These are phyloP conservation scores for Malassezia arunalokei DNA, from an alignment of 1,284 basidiomycete genomes.

Conservation along the genomic window DNA sequence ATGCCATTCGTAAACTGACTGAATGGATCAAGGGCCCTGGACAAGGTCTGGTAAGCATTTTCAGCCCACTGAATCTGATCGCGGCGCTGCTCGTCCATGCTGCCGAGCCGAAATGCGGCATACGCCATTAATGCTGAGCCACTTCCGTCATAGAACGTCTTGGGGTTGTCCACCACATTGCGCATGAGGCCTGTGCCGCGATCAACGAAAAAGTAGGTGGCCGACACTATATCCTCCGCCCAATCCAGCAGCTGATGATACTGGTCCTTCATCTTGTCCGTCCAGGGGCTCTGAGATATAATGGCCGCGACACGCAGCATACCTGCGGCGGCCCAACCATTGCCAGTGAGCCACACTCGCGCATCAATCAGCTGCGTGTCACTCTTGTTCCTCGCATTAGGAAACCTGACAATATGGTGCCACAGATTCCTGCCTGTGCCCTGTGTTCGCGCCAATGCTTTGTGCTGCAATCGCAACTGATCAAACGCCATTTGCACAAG, in stretches of 20 bases:
- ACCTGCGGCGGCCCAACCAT: conserved; percentile 72
- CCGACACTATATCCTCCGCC: conserved; percentile 62
- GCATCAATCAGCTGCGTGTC: conserved; percentile 32
- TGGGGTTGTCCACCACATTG: conserved; percentile 34
- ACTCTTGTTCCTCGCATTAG: conserved; percentile 14
- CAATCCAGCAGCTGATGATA: conserved; percentile 57
- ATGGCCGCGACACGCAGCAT: conserved; percentile 70
- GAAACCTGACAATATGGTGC: conserved; percentile 26
- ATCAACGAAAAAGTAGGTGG: conserved; percentile 55
- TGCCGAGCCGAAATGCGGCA: conserved; percentile 31
- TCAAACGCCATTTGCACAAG: conserved; percentile 61
- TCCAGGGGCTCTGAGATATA: conserved; percentile 55
- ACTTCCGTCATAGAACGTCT: conserved; percentile 27
- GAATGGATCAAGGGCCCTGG: conserved; percentile 19
- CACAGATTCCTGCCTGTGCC: conserved; percentile 48
- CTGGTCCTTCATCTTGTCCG: conserved; percentile 51
- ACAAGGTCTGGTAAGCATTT: conserved; percentile 25
- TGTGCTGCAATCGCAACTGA: conserved; percentile 67
- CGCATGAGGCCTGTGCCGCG: conserved; percentile 25
- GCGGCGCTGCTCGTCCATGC: conserved; percentile 20
- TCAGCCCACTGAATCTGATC: conserved; percentile 23
- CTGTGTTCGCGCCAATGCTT: conserved; percentile 51
- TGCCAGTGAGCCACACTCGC: conserved; percentile 59
- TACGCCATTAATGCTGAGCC: conserved; percentile 37
- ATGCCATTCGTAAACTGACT: conserved; percentile 21